A percentile compares a stretch with the other conserved stretches of the same genome.
phyloP scores from a whole-genome alignment of 495 filamentous ascomycete genomes.

The Halenospora varia region DNA sequence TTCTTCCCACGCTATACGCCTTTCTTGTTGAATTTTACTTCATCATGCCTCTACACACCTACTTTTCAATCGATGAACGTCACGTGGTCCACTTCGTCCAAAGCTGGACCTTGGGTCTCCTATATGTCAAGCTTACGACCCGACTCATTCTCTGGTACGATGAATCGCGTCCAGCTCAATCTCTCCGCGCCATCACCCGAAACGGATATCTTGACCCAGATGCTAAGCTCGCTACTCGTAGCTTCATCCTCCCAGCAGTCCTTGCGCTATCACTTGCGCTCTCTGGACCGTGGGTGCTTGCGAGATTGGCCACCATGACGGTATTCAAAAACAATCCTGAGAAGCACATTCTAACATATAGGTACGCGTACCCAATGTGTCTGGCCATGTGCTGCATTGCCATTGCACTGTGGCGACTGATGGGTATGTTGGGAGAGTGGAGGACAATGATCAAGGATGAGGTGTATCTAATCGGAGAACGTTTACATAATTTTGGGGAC shows the following conservation, averaged over 20 bases:
- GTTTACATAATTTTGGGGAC: constrained; percentile 44
- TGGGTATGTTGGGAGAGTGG: constrained; percentile 71
- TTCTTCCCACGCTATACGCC: constrained; percentile 81
- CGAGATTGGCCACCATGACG: constrained; percentile 27
- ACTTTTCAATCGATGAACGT: constrained; percentile 46
- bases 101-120: constrained; percentile 87
- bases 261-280: constrained; percentile 57
- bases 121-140: constrained; percentile 84
- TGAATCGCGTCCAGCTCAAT: constrained; percentile 64
- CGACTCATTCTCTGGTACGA: constrained; percentile 62
- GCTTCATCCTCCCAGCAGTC: constrained; percentile 70
- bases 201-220: constrained; percentile 82
- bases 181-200: constrained; percentile 69
- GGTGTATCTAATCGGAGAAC: constrained; percentile 91
- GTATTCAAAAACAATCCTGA: constrained; percentile 31
- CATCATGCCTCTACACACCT: constrained; percentile 83
- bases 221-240: constrained; percentile 69
- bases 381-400: constrained; percentile 20
- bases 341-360: constrained; percentile 55
- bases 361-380: constrained; percentile 63
- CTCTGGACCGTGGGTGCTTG: constrained; percentile 21
- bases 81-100: constrained; percentile 89
- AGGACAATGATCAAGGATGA: constrained; percentile 82
- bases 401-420: constrained; percentile 42
- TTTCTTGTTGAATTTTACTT: constrained; percentile 84